Conservation (phyloP, 257 asterid species). For the Linderniella brevidens region DNA sequence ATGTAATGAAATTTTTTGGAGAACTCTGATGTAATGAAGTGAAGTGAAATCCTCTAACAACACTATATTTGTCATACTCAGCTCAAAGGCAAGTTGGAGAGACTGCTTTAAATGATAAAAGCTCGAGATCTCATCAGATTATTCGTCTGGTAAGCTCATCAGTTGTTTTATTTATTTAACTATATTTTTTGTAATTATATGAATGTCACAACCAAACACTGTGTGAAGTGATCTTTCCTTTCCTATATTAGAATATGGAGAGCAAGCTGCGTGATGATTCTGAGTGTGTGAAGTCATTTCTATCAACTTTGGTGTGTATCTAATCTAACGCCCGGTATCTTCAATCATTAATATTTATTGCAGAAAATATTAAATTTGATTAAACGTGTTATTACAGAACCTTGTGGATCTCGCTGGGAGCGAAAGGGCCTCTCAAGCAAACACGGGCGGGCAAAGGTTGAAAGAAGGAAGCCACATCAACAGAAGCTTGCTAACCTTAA, state of each 20-base stretch:
- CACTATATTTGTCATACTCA: conserved; percentile 12
- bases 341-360: conserved; percentile 1
- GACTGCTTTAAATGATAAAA: conserved; percentile 78
- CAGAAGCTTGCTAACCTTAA: conserved; percentile 73
- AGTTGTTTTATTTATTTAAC: neutral
- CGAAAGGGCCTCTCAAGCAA: conserved; percentile 78
- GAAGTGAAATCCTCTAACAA: neutral
- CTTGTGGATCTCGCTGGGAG: conserved; percentile 98
- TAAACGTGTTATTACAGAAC: conserved; percentile 26
- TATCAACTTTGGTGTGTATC: conserved; percentile 70
- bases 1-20: neutral
- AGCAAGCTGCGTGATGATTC: conserved; percentile 73
- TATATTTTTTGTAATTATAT: neutral
- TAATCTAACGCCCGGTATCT: conserved; percentile 2
- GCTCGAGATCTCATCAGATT: conserved; percentile 98
- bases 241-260: conserved; percentile 44
- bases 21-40: neutral
- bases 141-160: conserved; percentile 57
- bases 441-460: conserved; percentile 70
- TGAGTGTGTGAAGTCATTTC: conserved; percentile 54
- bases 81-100: conserved; percentile 97
- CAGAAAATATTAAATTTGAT: conserved; percentile 6
- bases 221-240: neutral
- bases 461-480: conserved; percentile 98
- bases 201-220: neutral